These are phyloP conservation scores for Flaveria linearis DNA, from an alignment of 129 eudicot species.

Conservation along the genomic window DNA sequence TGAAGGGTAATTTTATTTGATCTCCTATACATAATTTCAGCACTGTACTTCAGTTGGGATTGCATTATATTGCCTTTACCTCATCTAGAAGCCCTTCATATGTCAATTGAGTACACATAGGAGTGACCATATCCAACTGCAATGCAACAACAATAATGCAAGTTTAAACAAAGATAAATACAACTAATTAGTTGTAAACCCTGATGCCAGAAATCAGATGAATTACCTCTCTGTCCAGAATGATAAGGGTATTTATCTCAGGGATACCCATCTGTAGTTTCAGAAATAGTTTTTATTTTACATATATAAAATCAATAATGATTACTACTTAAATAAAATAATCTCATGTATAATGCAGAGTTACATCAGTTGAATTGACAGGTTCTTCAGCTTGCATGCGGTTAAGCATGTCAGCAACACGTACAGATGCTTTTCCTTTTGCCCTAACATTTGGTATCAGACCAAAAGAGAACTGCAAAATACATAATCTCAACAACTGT, in stretches of 20 bases:
- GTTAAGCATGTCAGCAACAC: constrained; percentile 82
- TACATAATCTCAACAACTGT: constrained; percentile 17
- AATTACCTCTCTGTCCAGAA: constrained; percentile 91
- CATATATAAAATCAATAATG: neutral
- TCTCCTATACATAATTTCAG: constrained; percentile 6
- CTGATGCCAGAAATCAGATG: neutral
- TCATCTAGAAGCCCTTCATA: constrained; percentile 97
- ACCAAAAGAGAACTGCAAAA: constrained; percentile 78
- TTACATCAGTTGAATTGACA: constrained; percentile 80
- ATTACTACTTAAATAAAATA: constrained; percentile 9
- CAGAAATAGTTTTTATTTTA: constrained; percentile 1
- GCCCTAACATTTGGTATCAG: constrained; percentile 97
- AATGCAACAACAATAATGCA: constrained; percentile 44
- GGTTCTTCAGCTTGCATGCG: constrained; percentile 97
- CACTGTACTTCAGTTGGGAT: constrained; percentile 6
- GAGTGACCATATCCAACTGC: constrained; percentile 99
- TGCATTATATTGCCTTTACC: constrained; percentile 43
- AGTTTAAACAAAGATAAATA: constrained; percentile 1
- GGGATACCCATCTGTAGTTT: constrained; percentile 70
- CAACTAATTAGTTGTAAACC: neutral
- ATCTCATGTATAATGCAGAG: constrained; percentile 12
- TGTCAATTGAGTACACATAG: constrained; percentile 91
- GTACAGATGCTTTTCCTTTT: constrained; percentile 90
- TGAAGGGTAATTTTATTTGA: neutral
- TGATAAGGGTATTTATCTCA: constrained; percentile 86